A percentile compares a stretch with the other conserved stretches of the same genome.
Conservation (phyloP, 2,329 filamentous ascomycete genomes). For the Talaromyces amestolkiae region DNA sequence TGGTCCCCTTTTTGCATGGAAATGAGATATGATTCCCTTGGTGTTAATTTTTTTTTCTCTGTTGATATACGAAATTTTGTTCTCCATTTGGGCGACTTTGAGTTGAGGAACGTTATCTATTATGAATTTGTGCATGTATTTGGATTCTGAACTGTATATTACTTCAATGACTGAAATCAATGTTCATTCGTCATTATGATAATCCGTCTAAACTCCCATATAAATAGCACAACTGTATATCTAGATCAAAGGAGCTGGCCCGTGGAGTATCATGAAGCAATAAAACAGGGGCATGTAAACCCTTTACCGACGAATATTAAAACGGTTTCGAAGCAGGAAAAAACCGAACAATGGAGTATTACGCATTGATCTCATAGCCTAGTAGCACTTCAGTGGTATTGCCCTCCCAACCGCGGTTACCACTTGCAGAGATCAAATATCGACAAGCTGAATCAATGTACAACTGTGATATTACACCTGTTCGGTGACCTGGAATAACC, state of each 20-base stretch:
- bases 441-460: slow-evolving; percentile 84
- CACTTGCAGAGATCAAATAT: slow-evolving; percentile 89
- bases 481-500: slow-evolving; percentile 88
- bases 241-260: background rate
- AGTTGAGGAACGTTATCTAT: background rate
- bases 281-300: background rate
- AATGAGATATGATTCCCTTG: background rate
- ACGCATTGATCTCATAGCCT: slow-evolving; percentile 80
- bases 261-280: slow-evolving; percentile 9
- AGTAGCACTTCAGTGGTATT: slow-evolving; percentile 83
- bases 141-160: background rate
- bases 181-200: background rate
- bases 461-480: slow-evolving; percentile 81
- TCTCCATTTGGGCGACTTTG: background rate
- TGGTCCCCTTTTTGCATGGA: slow-evolving; percentile 5
- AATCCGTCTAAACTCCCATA: background rate
- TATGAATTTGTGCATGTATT: background rate
- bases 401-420: slow-evolving; percentile 94
- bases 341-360: background rate
- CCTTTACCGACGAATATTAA: slow-evolving; percentile 20
- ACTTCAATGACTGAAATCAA: background rate
- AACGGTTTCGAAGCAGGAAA: slow-evolving; percentile 20
- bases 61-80: background rate
- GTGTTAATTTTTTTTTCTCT: background rate
- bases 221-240: background rate